Base-by-base conservation (phyloP, 2,329 filamentous ascomycete species). In the Neofusicoccum parvum region DNA sequence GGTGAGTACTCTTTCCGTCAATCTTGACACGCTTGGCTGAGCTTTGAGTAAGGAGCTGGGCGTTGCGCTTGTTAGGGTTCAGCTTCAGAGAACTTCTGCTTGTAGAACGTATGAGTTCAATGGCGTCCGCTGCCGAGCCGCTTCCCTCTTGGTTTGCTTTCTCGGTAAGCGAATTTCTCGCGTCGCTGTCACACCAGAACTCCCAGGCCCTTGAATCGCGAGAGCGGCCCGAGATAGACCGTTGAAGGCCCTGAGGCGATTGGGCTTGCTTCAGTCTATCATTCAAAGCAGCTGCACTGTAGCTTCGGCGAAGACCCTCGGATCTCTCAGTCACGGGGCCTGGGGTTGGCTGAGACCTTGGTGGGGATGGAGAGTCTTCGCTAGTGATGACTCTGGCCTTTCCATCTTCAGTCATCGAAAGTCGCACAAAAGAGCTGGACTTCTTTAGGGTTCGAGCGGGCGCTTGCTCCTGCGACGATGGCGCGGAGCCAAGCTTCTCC, bases 121-220 rank as follows among this genome's bases (percentile, higher is more conserved):
- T 95, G 41, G 91, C 92, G 39, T 91, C 91, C 67, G 90, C 86
- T 63, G 92, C 92, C 48, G 91, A 94, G 23, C 92, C 92, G 70
- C 85, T 92, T 7, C 87, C 87, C 73, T 96, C 92, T 70, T 92
- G 88, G 78, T 94, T 90, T 10, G 91, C 91, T 70, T 92, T 90
- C n/a, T 87, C 86, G 23, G 90, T 93, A 64, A 97, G 81, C 69
- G 92, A 91, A 65, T 92, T 92, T 49, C 90, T 88, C 60, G 86
- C 83, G 69, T 95, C 91, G 7, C 89, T 88, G 74, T 96, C 92
- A 72, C 92, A 94, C 80, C 91, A 94, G 65, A 92, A 92, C 73
- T 96, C 92, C 94, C 94, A 97, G 6, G 90, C 91, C 59, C 93
- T 88, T 17, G 93, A 92, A 76, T 97, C 92, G 64, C 92, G 88